These are phyloP conservation scores for Suillus occidentalis DNA, from an alignment of 768 basidiomycete genomes.

Conservation along the genomic window DNA sequence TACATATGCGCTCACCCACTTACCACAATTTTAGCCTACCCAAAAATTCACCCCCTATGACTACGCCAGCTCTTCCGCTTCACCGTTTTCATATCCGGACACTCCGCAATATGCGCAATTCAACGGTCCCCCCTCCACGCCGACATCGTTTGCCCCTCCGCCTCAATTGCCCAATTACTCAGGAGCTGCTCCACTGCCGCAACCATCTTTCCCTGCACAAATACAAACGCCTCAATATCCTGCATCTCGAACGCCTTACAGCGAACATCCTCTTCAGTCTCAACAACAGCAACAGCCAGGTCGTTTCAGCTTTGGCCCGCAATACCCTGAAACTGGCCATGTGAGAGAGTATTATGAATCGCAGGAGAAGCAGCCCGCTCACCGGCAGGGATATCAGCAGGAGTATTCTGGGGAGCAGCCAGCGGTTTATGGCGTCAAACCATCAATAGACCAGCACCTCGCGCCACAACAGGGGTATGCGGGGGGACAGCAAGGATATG, in stretches of 20 bases:
- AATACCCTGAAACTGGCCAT: conserved; percentile 1
- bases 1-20: not conserved
- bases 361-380: conserved; percentile 1
- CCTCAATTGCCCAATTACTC: not conserved
- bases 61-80: not conserved
- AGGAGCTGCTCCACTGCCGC: not conserved
- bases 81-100: not conserved
- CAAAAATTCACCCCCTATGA: not conserved
- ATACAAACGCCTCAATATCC: not conserved
- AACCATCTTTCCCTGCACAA: not conserved
- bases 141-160: not conserved
- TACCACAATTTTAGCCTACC: not conserved
- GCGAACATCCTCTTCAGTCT: not conserved
- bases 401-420: not conserved
- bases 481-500: not conserved
- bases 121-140: not conserved
- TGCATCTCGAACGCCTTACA: not conserved
- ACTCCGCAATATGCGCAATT: conserved; percentile 2
- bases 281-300: not conserved
- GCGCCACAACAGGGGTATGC: not conserved
- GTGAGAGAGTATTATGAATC: not conserved
- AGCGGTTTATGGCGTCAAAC: not conserved
- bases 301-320: conserved; percentile 1
- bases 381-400: not conserved
- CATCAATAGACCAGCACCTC: not conserved